Conservation (phyloP, 1,284 basidiomycete genomes). For the Pseudozyma flocculosa region DNA sequence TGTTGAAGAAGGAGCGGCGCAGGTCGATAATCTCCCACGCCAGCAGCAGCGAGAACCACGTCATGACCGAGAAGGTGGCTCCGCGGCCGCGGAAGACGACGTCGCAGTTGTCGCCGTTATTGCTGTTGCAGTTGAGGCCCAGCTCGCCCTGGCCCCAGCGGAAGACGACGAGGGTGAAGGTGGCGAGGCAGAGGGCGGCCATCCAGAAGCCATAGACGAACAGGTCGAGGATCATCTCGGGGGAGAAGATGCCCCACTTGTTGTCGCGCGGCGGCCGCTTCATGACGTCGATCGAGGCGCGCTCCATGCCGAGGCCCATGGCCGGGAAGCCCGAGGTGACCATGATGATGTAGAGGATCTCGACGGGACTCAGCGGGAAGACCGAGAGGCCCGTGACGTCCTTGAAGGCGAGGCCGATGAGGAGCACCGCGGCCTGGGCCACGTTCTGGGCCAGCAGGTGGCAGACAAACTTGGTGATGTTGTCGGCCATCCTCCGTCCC, state of each 20-base stretch:
- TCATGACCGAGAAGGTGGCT: slow-evolving; percentile 54
- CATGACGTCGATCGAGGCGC: slow-evolving; percentile 66
- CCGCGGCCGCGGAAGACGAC: slow-evolving; percentile 58
- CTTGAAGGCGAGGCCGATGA: slow-evolving; percentile 70
- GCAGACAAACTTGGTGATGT: slow-evolving; percentile 60
- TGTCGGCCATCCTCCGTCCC: slow-evolving; percentile 64
- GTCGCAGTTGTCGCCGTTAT: slow-evolving; percentile 40
- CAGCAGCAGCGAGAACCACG: slow-evolving; percentile 57
- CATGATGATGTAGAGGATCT: slow-evolving; percentile 64
- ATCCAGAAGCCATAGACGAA: slow-evolving; percentile 69
- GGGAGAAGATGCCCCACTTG: slow-evolving; percentile 56
- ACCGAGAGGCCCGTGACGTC: slow-evolving; percentile 65
- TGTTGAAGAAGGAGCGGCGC: slow-evolving; percentile 56
- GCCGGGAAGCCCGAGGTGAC: slow-evolving; percentile 58
- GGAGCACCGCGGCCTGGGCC: slow-evolving; percentile 54
- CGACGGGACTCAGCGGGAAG: slow-evolving; percentile 70
- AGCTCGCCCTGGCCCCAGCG: slow-evolving; percentile 47
- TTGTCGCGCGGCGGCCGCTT: slow-evolving; percentile 60
- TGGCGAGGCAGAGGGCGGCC: slow-evolving; percentile 63
- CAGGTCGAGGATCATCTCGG: slow-evolving; percentile 62
- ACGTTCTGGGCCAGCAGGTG: slow-evolving; percentile 56
- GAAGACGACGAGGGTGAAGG: slow-evolving; percentile 45
- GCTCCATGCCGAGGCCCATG: slow-evolving; percentile 63
- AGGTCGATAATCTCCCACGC: slow-evolving; percentile 58
- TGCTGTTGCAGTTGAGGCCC: slow-evolving; percentile 55